Base-by-base conservation (phyloP, 1,284 basidiomycete species). In the Puccinia novopanici region DNA sequence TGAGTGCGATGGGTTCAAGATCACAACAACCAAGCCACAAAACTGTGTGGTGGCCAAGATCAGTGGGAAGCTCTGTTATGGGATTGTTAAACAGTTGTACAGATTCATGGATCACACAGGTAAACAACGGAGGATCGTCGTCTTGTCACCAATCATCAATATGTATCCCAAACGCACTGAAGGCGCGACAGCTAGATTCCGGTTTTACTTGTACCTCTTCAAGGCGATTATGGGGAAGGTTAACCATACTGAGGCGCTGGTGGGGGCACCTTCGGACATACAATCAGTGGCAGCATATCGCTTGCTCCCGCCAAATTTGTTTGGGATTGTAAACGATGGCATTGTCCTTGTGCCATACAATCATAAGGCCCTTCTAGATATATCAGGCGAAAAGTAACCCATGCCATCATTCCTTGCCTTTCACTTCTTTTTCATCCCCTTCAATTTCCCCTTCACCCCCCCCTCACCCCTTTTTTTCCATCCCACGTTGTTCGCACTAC, bases 71-170 rank as follows among this genome's bases (percentile, higher is more conserved):
- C 10, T 13, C 19, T 6, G 17, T 1, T 75, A 61, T 45, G 54
- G 55, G 17, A 22, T 61, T 0, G 24, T 75, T 3, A 48, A 45
- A n/a, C 54, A 75, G 40, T 4, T 40, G 0, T 75, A 75, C 42
- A 5, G 3, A 45, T 75, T 24, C 22, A n/a, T 42, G 2, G n/a
- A 75, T 42, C 30, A 42, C 15, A 24, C 4, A 13, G 22, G 34
- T 24, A 19, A 50, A 22, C 15, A 9, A 27, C 13, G 22, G 15
- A 52, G n/a, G 22, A 19, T 48, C 8, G 12, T 59, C 13, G 12
- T 63, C n/a, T 17, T 61, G 54, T 72, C 70, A 22, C 61, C 74
- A 30, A 76, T 76, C 34, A 76, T 37, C 37, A 76, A 76, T n/a
- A 5, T 76, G 15, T 78, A 30, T 27, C 50, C 63, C 24, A 78